Evolutionary conservation across 257 asterid genomes (phyloP), one percentile per base, ranked within the genome.

Genomic region (Coffea canephora): DNA sequence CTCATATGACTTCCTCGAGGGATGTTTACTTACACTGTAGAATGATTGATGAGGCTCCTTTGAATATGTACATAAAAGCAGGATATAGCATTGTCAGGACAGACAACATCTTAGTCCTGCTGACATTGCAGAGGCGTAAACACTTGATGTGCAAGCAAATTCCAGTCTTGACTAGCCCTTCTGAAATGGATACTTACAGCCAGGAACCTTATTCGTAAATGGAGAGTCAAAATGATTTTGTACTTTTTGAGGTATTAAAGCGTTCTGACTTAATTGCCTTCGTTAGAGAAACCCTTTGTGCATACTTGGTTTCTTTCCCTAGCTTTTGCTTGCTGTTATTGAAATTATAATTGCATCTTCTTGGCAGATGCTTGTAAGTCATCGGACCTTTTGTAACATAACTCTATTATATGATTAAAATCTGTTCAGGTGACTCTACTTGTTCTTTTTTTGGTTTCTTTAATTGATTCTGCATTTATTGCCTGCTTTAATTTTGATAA

Each of bases 11-110:
- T 85, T 78, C 95, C 55, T 80, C 95, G 34, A 84, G 85, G 81
- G 96, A 90, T 77, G 97, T 87, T 75, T 90, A 90, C 87, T 92
- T 94, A 86, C 99, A 94, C 77, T 96, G 99, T 83, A 88, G 99
- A 84, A 85, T 94, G 80, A 90, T 96, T 34, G 99, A 96, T 72
- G 89, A 87, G 87, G 94, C 88, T 66, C 97, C 99, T 45, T 84
- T 90, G 87, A 89, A 82, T 88, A 96, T 96, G 99, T 96, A 94
- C 57, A 83, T 46, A 9, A 91, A 82, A 88, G 95, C 98, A 25
- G 97, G 98, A 34, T 96, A 96, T 75, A 80, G 69, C 64, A 76
- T 96, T 67, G 92, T 87, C 15, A 85, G 90, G 89, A 94, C 99
- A n/a, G 96, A 96, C 81, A 94, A 84, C 88, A 79, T 91, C 79